Percentiles rank a stretch among this genome's conserved stretches.
Evolutionary conservation across 192 early-diverging fungal genomes (phyloP).

Genomic region (Coemansia sp.): DNA sequence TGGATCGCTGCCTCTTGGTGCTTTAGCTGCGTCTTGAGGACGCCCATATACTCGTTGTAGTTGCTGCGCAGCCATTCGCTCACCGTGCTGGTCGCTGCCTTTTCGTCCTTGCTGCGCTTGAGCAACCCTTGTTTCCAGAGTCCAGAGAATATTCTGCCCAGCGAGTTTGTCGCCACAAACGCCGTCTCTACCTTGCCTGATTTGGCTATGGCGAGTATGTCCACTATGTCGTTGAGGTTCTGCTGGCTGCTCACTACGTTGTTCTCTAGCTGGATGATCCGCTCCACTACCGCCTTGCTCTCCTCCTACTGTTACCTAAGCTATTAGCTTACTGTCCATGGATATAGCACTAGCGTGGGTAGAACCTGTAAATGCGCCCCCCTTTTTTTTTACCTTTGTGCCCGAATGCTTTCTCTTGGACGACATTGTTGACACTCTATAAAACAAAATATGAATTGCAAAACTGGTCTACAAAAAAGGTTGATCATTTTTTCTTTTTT

Average conservation of each 20-base stretch:
- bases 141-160: constrained; percentile 67
- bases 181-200: constrained; percentile 55
- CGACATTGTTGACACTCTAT: constrained; percentile 13
- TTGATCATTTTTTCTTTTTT: background rate
- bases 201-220: constrained; percentile 51
- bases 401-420: constrained; percentile 31
- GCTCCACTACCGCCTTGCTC: constrained; percentile 12
- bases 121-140: constrained; percentile 40
- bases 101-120: constrained; percentile 12
- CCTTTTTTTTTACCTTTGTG: constrained; percentile 9
- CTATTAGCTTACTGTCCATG: no score
- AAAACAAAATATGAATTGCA: constrained; percentile 9
- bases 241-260: constrained; percentile 65
- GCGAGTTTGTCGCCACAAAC: constrained; percentile 68
- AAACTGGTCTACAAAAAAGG: no score
- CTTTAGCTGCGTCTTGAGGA: constrained; percentile 55
- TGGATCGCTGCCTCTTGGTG: constrained; percentile 72
- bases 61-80: constrained; percentile 75
- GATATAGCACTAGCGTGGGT: no score
- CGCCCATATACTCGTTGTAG: constrained; percentile 65
- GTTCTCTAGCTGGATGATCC: constrained; percentile 62
- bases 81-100: constrained; percentile 28
- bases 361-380: background rate
- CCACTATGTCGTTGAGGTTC: constrained; percentile 73
- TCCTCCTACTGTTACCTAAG: constrained; percentile 9